Conservation (phyloP, 116 monocot species). For the Cymodocea nodosa region DNA sequence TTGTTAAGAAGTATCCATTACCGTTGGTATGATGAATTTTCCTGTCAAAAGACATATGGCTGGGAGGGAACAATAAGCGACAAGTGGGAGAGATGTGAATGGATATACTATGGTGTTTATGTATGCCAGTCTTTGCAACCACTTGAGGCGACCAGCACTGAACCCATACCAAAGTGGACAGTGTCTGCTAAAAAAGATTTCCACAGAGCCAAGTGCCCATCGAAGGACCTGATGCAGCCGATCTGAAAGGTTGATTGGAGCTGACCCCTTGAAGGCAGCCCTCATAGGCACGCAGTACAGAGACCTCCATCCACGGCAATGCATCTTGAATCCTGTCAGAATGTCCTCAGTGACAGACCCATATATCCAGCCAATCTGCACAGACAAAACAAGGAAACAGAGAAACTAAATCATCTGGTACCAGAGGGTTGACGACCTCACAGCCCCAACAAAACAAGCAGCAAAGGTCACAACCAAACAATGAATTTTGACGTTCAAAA, state of each 20-base stretch:
- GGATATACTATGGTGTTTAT: conserved; percentile 81
- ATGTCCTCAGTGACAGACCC: conserved; percentile 85
- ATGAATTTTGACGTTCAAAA: not conserved
- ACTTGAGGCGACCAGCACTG: conserved; percentile 64
- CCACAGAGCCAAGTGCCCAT: conserved; percentile 82
- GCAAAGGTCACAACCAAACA: not conserved
- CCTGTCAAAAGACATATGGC: conserved; percentile 77
- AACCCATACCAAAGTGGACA: conserved; percentile 81
- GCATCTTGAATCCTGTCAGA: conserved; percentile 77
- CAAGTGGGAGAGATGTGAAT: conserved; percentile 63
- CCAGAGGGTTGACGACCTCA: not conserved
- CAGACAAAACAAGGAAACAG: conserved; percentile 2
- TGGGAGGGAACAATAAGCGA: conserved; percentile 64
- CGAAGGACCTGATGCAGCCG: conserved; percentile 74
- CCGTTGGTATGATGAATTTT: conserved; percentile 82
- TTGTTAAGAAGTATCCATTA: conserved; percentile 10
- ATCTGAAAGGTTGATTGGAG: conserved; percentile 73
- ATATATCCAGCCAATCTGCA: conserved; percentile 80
- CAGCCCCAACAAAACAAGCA: not conserved
- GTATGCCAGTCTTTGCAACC: conserved; percentile 64
- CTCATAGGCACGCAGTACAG: conserved; percentile 71
- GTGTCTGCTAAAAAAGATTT: conserved; percentile 74
- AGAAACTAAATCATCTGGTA: not conserved
- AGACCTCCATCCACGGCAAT: conserved; percentile 78
- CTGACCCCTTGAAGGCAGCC: conserved; percentile 78